Evolutionary conservation across 208 protist species (phyloP).

Genomic region (Acanthamoeba triangularis): DNA sequence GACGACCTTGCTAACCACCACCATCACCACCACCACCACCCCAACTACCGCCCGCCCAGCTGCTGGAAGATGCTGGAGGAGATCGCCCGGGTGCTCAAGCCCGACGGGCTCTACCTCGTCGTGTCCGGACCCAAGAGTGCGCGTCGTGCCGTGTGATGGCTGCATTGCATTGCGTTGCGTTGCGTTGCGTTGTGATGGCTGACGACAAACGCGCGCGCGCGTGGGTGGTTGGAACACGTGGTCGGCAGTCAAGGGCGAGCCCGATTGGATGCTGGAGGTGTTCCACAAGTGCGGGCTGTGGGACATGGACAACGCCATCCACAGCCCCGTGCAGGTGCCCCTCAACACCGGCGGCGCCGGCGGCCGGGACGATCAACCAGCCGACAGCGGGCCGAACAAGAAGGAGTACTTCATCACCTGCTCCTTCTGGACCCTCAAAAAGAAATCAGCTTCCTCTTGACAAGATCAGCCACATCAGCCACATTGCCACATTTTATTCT

Average conservation of each 20-base stretch:
- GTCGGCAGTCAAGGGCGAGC: not conserved
- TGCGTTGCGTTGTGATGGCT: no score
- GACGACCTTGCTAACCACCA: not conserved
- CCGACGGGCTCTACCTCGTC: slow-evolving; percentile 29
- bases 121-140: slow-evolving; percentile 25
- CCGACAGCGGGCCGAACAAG: not conserved
- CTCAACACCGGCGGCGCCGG: not conserved
- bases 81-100: slow-evolving; percentile 36
- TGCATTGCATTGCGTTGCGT: no score
- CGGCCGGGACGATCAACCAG: not conserved
- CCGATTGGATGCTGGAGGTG: not conserved
- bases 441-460: not conserved
- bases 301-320: slow-evolving; percentile 3
- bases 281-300: slow-evolving; percentile 23
- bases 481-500: no score
- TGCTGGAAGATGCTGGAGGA: slow-evolving; percentile 64
- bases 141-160: not conserved
- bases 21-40: no score
- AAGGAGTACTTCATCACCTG: slow-evolving; percentile 37
- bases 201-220: no score
- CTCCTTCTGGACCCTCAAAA: slow-evolving; percentile 17
- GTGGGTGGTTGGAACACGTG: not conserved
- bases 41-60: not conserved
- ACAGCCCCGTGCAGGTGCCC: slow-evolving; percentile 26
- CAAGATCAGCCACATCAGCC: not conserved